Evolutionary conservation across 768 basidiomycete species (phyloP), one percentile per base, ranked within the genome.

Genomic region (Pleurotus ostreatus): DNA sequence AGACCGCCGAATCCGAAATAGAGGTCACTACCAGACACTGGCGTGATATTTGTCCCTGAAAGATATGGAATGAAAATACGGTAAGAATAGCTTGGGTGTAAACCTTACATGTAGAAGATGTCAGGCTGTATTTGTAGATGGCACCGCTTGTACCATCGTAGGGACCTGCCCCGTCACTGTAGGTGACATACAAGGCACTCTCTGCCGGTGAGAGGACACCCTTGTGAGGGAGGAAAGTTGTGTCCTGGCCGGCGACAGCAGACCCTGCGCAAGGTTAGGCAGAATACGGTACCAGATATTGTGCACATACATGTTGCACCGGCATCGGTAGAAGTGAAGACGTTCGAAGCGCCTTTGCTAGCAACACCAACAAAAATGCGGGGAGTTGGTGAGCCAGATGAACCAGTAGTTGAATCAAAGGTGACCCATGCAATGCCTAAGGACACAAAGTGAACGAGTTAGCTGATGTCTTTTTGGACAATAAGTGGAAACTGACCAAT

Each of bases 311-410:
- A 86, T 13, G 81, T 77, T 44, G 72, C 70, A 13, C 85, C 86
- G 23, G 74, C 82, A 58, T 86, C 76, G 16, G 75, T 78, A 11
- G 79, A 74, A 9, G 84, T 75, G 59, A 79, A 87, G 12, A 87
- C 67, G 58, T 82, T 86, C 59, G 70, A 71, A 0, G 79, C 69
- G 2, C 81, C 83, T 30, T 71, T 68, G 60, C 74, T 85, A 0
- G 81, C 84, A 25, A 88, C 85, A 55, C 85, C 85, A 34, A 85
- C 84, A 55, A 87, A 87, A 37, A 88, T 86, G 46, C 84, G 79
- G 25, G 76, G 81, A 12, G 84, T 86, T 0, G 84, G 72, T 5
- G 64, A 66, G 18, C 84, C 83, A 23, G 73, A 71, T 2, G 73
- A 68, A 5, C 83, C 82, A n/a, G 83, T 79, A 5, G 82, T 75